Evolutionary conservation across 2,329 filamentous ascomycete species (phyloP).

Genomic region (Diaporthe sp.): DNA sequence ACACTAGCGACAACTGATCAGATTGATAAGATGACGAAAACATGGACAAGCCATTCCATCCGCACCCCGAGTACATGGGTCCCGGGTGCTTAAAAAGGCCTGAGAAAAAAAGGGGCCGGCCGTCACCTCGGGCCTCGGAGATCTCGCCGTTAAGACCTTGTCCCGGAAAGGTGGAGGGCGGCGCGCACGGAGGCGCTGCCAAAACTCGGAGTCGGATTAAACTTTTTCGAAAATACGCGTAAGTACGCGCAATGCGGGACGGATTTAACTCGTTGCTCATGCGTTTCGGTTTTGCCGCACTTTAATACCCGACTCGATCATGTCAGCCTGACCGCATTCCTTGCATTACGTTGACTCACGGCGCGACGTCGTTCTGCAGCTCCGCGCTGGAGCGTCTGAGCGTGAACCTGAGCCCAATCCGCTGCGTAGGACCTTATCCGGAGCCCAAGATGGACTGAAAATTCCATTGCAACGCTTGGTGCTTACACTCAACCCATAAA

Average conservation of each 20-base stretch:
- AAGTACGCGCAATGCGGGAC: constrained; percentile 13
- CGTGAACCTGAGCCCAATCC: neutral
- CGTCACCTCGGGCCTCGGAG: constrained; percentile 21
- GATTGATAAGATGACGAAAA: constrained; percentile 40
- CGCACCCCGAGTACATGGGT: neutral
- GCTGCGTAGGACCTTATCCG: neutral
- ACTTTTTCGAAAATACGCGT: constrained; percentile 1
- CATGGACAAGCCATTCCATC: neutral
- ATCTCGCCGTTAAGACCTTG: constrained; percentile 22
- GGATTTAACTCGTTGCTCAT: constrained; percentile 9
- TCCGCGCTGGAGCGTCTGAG: neutral
- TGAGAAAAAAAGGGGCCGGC: neutral
- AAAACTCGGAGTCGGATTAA: constrained; percentile 5
- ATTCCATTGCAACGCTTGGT: neutral
- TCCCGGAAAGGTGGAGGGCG: constrained; percentile 19
- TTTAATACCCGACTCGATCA: neutral
- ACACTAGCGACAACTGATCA: constrained; percentile 22
- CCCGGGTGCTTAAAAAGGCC: constrained; percentile 9
- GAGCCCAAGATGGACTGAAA: neutral
- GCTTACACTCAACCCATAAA: neutral
- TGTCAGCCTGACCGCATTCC: too few species aligned
- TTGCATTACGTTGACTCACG: neutral
- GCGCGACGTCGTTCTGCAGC: neutral
- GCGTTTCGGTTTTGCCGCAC: constrained; percentile 5
- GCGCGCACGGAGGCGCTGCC: neutral